Conservation (phyloP, 371 early-diverging fungal genomes). For the Polyrhizophydium stewartii region DNA sequence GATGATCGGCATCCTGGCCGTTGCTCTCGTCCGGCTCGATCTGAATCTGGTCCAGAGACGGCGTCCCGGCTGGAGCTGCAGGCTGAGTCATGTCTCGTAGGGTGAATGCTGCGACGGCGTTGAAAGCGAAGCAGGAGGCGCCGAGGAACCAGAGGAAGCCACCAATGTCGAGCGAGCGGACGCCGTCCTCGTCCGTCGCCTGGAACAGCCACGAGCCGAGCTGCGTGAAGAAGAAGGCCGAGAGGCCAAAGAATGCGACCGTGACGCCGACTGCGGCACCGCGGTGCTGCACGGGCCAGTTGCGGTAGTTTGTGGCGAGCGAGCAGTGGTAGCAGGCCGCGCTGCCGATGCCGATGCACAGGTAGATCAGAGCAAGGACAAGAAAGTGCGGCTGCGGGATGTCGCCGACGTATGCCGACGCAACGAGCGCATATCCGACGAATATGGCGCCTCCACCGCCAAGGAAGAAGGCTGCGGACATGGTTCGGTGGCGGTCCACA, state of each 20-base stretch:
- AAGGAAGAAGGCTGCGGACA: neutral
- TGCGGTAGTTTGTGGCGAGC: constrained; percentile 14
- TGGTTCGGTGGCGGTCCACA: neutral
- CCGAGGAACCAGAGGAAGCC: neutral
- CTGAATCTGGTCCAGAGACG: too few relatives aligned
- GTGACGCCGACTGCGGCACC: constrained; percentile 17
- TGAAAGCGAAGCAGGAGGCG: neutral
- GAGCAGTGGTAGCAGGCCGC: constrained; percentile 8
- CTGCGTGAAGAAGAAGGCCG: constrained; percentile 10
- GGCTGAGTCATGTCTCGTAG: neutral
- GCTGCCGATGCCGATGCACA: constrained; percentile 2
- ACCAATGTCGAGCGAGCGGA: neutral
- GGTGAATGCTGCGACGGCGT: neutral
- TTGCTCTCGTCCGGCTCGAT: too few relatives aligned
- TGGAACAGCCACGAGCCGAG: constrained; percentile 1
- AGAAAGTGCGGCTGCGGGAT: neutral
- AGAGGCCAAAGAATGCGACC: constrained; percentile 15
- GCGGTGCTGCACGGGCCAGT: constrained; percentile 8
- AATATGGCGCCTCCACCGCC: neutral
- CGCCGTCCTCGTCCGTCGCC: neutral
- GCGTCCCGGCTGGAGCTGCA: neutral
- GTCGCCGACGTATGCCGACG: neutral
- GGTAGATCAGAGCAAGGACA: neutral
- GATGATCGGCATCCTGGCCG: too few relatives aligned
- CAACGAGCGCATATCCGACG: neutral